Evolutionary conservation across 768 basidiomycete species (phyloP), one percentile per base, ranked within the genome.

Genomic region (Pisolithus orientalis): DNA sequence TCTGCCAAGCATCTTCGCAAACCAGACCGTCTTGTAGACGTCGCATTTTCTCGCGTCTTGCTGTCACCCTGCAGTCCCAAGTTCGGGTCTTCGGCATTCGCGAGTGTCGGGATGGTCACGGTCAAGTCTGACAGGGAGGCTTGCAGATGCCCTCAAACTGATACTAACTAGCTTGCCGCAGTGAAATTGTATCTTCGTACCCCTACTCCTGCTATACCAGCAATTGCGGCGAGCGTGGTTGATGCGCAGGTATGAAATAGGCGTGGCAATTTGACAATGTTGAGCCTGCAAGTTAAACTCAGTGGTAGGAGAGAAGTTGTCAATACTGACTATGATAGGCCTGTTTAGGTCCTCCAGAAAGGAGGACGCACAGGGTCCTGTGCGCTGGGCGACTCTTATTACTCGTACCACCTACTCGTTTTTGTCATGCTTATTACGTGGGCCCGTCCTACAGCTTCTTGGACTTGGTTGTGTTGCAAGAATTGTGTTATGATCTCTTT

Each of bases 181-280:
- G 48, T 55, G 75, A 75, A 43, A 79, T 80, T 50, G 53, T 78
- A 55, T 68, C 70, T 13, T 61, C 69, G n/a, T 77, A 74, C 75
- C 16, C 34, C 59, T 5, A 34, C 39, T 5, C 61, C 59, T 14
- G 49, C 44, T 28, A 44, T 45, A 1, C 47, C 56, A 9, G 53
- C 25, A 44, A 47, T 56, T 24, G 54, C 53, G 27, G 44, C 50
- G 39, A 17, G 34, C 16, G 32, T 47, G 7, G 21, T n/a, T n/a
- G 32, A 47, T 14, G 29, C 29, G 16, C 52, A 42, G 14, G 17
- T 28, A 34, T 39, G 32, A 42, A 46, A 28, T 10, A 11, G 25
- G 44, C 53, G 50, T 37, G 16, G 45, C 1, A 53, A 46, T 47
- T 39, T 50, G 11, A 28, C 43, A n/a, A 47, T 43, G 40, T 46